Base-by-base conservation (phyloP, 805 yeast species). In the Candida methanosorbosa region DNA sequence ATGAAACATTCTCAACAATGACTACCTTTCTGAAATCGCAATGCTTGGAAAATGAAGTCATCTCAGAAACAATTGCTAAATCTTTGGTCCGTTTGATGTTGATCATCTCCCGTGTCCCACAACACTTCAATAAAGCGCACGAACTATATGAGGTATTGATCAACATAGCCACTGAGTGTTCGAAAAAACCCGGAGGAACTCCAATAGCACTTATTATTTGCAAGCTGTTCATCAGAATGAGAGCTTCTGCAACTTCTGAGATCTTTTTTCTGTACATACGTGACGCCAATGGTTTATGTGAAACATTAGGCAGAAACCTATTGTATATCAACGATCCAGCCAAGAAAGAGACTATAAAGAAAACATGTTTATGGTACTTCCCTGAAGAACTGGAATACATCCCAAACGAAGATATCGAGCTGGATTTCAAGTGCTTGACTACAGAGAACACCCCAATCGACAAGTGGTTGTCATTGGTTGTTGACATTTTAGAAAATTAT, bases 211-310 rank as follows among this genome's bases (percentile, higher is more conserved):
- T 81, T n/a, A 58, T 66, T 4, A 52, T 74, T 3, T 60, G 76
- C 6, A 66, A 78, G 33, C 56, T 75, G 13, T 55, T 82, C 36
- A 57, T 72, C 15, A 61, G 86, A 40, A 57, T 79, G 1, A 61
- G 90, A 34, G 62, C 62, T 0, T 67, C 75, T 2, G 48, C 59
- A 12, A 66, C 64, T 4, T 60, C 63, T 5, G 55, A 52, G 24
- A 54, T 81, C 2, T 72, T 64, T 46, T 57, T 81, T 29, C 55
- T 73, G 3, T 57, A 64, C 7, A 80, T 81, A 4, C 50, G 55
- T 1, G 84, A 81, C 48, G 72, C 79, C 63, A 80, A 73, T 28
- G 86, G 84, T 0, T 54, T 81, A 14, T 72, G 85, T 9, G 70
- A 77, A 3, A 68, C 75, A 0, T 64, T 81, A 35, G 66, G 70